Conservation (phyloP, 1,284 basidiomycete genomes). For the Leccinum griseonigrum region DNA sequence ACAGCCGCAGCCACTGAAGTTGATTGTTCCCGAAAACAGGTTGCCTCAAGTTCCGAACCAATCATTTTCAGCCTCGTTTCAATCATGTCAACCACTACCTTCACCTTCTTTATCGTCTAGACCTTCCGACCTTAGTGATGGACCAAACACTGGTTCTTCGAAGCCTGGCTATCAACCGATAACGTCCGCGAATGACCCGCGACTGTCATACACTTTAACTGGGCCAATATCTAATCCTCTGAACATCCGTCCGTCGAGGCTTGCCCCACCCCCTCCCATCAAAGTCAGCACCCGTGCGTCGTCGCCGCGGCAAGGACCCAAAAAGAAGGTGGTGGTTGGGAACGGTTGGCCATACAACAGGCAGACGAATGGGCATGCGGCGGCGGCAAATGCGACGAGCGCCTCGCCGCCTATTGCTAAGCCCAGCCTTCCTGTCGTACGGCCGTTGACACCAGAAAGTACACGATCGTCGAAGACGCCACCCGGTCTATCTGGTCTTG, state of each 20-base stretch:
- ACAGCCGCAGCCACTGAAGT: constrained; percentile 6
- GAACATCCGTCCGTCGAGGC: constrained; percentile 45
- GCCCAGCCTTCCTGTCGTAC: constrained; percentile 13
- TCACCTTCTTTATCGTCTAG: constrained; percentile 16
- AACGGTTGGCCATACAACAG: constrained; percentile 36
- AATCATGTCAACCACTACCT: constrained; percentile 10
- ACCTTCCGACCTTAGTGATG: constrained; percentile 15
- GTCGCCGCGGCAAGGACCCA: constrained; percentile 17
- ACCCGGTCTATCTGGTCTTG: constrained; percentile 35
- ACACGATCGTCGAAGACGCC: constrained; percentile 35
- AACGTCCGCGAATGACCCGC: constrained; percentile 38
- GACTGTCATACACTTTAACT: constrained; percentile 37
- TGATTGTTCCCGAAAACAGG: constrained; percentile 14
- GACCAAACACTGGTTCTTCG: neutral
- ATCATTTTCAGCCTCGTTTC: constrained; percentile 14
- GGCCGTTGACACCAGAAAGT: constrained; percentile 31
- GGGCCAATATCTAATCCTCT: constrained; percentile 49
- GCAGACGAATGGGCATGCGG: constrained; percentile 23
- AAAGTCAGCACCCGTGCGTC: constrained; percentile 12
- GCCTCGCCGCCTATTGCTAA: constrained; percentile 20
- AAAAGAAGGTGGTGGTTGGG: constrained; percentile 33
- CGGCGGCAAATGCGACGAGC: constrained; percentile 2
- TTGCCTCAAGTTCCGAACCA: constrained; percentile 2
- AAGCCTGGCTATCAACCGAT: constrained; percentile 26
- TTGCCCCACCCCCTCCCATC: constrained; percentile 8